Evolutionary conservation across 2,329 filamentous ascomycete genomes (phyloP).

Genomic region (Acarospora socialis): DNA sequence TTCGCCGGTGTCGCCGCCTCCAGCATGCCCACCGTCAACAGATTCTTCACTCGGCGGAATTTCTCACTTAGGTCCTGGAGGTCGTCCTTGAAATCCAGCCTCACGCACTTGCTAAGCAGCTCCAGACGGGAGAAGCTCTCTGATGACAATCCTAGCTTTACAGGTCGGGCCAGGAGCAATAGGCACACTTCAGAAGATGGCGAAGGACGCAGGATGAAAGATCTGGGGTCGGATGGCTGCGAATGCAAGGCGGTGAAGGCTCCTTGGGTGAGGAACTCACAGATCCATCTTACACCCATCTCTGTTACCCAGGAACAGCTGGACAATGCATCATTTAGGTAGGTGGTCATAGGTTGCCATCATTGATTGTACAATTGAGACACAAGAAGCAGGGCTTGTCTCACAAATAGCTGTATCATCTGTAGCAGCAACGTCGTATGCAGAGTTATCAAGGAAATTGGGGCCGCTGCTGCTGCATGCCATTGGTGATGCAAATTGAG

Average conservation of each 20-base stretch:
- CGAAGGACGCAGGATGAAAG: neutral
- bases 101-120: neutral
- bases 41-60: slow-evolving; percentile 1
- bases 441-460: too few species aligned
- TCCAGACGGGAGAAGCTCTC: neutral
- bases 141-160: neutral
- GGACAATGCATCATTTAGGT: neutral
- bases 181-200: neutral
- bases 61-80: neutral
- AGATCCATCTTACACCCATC: neutral
- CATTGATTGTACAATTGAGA: too few species aligned
- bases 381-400: too few species aligned
- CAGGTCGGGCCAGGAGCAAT: neutral
- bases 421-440: too few species aligned
- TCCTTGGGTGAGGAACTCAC: neutral
- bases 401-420: too few species aligned
- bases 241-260: neutral
- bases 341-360: neutral
- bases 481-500: too few species aligned
- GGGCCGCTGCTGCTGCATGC: too few species aligned
- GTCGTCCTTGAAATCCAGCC: neutral
- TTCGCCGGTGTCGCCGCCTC: slow-evolving; percentile 7
- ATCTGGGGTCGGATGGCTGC: neutral
- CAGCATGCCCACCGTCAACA: slow-evolving; percentile 7
- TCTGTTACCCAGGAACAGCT: neutral